These are phyloP conservation scores for Fremontodendron californicum DNA, from an alignment of 345 rosid species.

Conservation along the genomic window DNA sequence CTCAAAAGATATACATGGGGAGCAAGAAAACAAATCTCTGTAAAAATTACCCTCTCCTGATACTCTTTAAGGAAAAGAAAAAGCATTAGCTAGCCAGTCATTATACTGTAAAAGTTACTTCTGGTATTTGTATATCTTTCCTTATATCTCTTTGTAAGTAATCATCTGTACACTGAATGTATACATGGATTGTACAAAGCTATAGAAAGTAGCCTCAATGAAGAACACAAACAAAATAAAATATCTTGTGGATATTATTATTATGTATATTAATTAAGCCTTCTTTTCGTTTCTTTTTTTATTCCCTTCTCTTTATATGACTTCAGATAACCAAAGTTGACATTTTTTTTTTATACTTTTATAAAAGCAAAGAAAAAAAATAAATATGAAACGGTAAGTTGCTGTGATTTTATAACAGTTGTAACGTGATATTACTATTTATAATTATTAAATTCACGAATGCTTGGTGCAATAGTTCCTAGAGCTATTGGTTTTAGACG, in stretches of 20 bases:
- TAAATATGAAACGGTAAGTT: no score
- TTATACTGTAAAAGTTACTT: neutral
- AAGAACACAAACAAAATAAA: neutral
- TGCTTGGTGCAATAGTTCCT: constrained; percentile 30
- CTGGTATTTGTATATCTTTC: constrained; percentile 15
- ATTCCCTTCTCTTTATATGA: neutral
- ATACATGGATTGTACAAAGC: neutral
- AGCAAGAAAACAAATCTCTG: neutral
- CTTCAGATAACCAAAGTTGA: neutral
- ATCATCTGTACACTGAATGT: constrained; percentile 22
- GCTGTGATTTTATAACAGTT: no score
- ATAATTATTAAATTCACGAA: no score
- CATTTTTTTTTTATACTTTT: no score
- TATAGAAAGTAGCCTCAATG: neutral
- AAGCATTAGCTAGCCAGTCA: constrained; percentile 1
- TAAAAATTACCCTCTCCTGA: constrained; percentile 1
- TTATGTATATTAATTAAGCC: neutral
- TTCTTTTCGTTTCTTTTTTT: neutral
- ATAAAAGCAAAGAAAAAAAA: no score
- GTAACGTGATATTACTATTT: no score
- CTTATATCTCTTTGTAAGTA: constrained; percentile 2
- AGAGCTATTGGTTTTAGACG: constrained; percentile 14
- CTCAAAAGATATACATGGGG: constrained; percentile 1
- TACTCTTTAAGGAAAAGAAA: constrained; percentile 15
- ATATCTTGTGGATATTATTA: neutral